Evolutionary conservation across 495 filamentous ascomycete genomes (phyloP).

Genomic region (Xylaria grammica): DNA sequence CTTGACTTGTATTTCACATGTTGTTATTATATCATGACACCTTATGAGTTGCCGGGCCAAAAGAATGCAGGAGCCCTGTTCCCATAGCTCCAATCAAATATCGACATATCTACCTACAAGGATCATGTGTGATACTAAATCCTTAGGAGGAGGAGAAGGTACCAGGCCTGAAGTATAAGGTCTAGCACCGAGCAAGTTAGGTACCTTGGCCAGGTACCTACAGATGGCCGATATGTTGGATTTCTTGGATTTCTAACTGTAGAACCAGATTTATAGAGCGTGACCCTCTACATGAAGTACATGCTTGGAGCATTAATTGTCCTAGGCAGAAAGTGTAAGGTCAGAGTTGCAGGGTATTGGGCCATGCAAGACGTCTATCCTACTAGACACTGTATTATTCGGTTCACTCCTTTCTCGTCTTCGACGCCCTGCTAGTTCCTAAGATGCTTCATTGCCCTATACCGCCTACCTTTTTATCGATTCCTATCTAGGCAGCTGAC

Average conservation of each 20-base stretch:
- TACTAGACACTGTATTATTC: slow-evolving; percentile 14
- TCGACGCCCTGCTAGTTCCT: slow-evolving; percentile 15
- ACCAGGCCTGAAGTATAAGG: slow-evolving; percentile 7
- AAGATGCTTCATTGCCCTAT: neutral
- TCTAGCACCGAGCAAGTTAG: slow-evolving; percentile 4
- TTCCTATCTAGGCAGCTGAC: slow-evolving; percentile 9
- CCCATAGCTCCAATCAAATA: slow-evolving; percentile 13
- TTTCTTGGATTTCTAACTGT: slow-evolving; percentile 15
- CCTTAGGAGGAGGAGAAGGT: slow-evolving; percentile 5
- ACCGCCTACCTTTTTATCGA: neutral
- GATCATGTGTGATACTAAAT: slow-evolving; percentile 23
- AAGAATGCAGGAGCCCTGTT: slow-evolving; percentile 20
- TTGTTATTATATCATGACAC: slow-evolving; percentile 19
- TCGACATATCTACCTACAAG: slow-evolving; percentile 19
- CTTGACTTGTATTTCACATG: slow-evolving; percentile 11
- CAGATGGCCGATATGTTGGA: slow-evolving; percentile 1
- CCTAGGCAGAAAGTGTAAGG: slow-evolving; percentile 6
- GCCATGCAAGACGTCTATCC: neutral
- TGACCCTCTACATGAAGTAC: slow-evolving; percentile 7
- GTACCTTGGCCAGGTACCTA: neutral
- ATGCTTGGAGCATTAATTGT: neutral
- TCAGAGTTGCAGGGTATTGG: neutral
- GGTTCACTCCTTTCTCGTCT: slow-evolving; percentile 20
- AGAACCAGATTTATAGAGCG: neutral
- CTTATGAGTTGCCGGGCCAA: slow-evolving; percentile 1